Conservation (phyloP, 2,329 filamentous ascomycete genomes). For the Pseudocercospora pini-densiflorae region DNA sequence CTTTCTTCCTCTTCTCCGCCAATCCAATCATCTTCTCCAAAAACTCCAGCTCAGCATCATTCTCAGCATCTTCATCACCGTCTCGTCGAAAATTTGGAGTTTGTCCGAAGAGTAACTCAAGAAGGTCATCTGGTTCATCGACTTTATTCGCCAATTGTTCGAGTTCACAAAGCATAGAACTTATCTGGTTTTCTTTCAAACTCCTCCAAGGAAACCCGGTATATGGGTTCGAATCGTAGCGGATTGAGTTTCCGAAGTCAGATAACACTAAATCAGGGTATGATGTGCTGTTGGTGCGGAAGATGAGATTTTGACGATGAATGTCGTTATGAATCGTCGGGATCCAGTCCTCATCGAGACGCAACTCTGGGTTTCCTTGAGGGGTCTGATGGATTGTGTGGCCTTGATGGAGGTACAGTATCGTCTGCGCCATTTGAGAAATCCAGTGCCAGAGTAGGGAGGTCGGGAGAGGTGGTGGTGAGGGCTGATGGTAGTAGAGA, state of each 20-base stretch:
- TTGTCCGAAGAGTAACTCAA: not conserved
- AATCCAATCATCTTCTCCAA: constrained; percentile 84
- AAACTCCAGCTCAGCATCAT: constrained; percentile 92
- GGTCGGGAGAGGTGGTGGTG: not conserved
- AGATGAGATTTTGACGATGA: not conserved
- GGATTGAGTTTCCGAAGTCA: not conserved
- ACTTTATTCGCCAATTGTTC: not conserved
- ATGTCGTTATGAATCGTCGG: not conserved
- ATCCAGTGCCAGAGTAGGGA: not conserved
- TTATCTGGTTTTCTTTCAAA: not conserved
- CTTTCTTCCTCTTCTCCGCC: not conserved
- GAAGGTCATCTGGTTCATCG: not conserved
- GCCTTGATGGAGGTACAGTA: not conserved
- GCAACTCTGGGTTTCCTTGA: not conserved
- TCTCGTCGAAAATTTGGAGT: constrained; percentile 57
- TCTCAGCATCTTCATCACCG: constrained; percentile 69
- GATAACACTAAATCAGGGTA: not conserved
- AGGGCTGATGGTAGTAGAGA: not conserved
- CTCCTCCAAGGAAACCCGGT: not conserved
- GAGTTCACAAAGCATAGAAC: not conserved
- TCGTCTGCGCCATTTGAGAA: not conserved
- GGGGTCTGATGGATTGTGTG: not conserved
- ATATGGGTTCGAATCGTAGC: not conserved
- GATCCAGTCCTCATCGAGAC: not conserved
- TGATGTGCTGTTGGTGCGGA: not conserved